phyloP scores from a whole-genome alignment of 345 rosid genomes.

The thale cress (Arabidopsis thaliana) region DNA sequence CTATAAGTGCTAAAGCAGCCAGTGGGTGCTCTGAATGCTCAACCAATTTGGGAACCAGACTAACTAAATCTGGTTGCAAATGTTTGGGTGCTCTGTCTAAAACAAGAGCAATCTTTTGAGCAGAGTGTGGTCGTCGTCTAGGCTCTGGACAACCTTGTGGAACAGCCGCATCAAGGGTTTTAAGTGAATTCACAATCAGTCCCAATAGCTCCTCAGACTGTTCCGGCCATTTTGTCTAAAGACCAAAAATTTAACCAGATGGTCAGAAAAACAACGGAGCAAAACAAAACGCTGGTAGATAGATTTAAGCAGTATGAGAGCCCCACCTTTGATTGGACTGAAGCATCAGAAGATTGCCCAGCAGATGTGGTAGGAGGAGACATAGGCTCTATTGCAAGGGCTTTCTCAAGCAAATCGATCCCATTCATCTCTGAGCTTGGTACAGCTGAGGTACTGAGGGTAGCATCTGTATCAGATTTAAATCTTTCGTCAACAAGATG shows the following conservation, averaged over 20 bases:
- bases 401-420: conserved; percentile 54
- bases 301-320: conserved; percentile 18
- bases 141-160: conserved; percentile 98
- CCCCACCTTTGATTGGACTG: conserved; percentile 75
- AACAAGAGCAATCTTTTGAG: conserved; percentile 90
- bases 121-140: conserved; percentile 90
- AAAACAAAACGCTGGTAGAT: background rate
- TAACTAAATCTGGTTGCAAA: conserved; percentile 85
- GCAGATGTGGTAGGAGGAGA: conserved; percentile 69
- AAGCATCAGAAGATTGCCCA: conserved; percentile 60
- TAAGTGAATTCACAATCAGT: conserved; percentile 91
- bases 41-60: conserved; percentile 96
- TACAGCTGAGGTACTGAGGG: conserved; percentile 64
- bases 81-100: conserved; percentile 95
- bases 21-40: conserved; percentile 94
- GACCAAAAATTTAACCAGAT: conserved; percentile 30
- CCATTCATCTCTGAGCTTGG: conserved; percentile 73
- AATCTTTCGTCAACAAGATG: conserved; percentile 74
- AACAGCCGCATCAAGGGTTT: conserved; percentile 94
- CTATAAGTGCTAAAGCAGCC: conserved; percentile 91
- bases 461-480: conserved; percentile 73
- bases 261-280: conserved; percentile 30
- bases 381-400: conserved; percentile 63
- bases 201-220: conserved; percentile 99
- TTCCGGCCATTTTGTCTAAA: conserved; percentile 97